phyloP scores from a whole-genome alignment of 805 yeast species.

The Schwanniomyces pseudopolymorphus region DNA sequence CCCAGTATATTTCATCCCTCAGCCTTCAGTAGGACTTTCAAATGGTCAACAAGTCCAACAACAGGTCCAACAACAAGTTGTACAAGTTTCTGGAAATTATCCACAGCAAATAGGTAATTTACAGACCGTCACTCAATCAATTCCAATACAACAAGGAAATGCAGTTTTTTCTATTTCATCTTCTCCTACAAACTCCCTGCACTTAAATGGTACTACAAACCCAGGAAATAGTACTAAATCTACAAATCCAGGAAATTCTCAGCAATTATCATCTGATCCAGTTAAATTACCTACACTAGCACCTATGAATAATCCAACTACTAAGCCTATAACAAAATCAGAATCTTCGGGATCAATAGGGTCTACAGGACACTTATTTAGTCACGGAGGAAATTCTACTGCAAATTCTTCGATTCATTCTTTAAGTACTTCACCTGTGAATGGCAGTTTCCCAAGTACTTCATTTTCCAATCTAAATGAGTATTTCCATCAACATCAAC shows the following conservation, averaged over 20 bases:
- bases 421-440: constrained; percentile 32
- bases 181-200: constrained; percentile 22
- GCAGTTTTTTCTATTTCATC: constrained; percentile 30
- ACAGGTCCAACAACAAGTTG: constrained; percentile 18
- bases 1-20: constrained; percentile 38
- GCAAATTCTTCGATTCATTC: constrained; percentile 26
- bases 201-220: constrained; percentile 1
- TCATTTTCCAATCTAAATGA: constrained; percentile 14
- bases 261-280: constrained; percentile 13
- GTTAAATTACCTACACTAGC: constrained; percentile 10
- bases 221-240: constrained; percentile 5
- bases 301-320: constrained; percentile 1
- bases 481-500: constrained; percentile 11
- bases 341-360: constrained; percentile 26
- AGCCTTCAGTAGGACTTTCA: constrained; percentile 5
- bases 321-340: constrained; percentile 19
- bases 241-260: constrained; percentile 6
- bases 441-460: constrained; percentile 40
- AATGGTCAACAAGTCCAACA: constrained; percentile 12
- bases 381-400: constrained; percentile 23
- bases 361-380: constrained; percentile 23
- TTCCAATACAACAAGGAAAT: constrained; percentile 13
- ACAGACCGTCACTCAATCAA: constrained; percentile 9
- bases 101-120: constrained; percentile 6
- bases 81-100: constrained; percentile 11